Conservation (phyloP, 2,329 filamentous ascomycete genomes). For the Colletotrichum siamense region DNA sequence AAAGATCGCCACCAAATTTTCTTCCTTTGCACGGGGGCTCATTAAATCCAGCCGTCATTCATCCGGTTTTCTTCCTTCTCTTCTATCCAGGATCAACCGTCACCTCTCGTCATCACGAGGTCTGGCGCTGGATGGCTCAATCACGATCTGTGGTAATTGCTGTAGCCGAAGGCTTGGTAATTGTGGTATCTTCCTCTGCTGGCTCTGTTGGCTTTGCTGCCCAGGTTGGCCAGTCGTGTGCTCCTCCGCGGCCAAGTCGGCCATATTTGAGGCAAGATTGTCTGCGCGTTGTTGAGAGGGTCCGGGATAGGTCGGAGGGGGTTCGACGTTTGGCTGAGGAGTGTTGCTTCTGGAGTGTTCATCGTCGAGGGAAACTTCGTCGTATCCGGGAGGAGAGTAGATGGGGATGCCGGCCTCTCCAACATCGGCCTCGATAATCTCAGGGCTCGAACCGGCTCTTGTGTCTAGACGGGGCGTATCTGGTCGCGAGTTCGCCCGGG, state of each 20-base stretch:
- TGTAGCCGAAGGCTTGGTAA: constrained; percentile 58
- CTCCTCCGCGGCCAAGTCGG: constrained; percentile 8
- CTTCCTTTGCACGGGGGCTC: background rate
- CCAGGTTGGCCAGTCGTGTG: constrained; percentile 25
- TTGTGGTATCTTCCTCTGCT: constrained; percentile 43
- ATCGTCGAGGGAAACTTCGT: constrained; percentile 51
- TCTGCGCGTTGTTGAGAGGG: constrained; percentile 30
- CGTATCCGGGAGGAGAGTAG: constrained; percentile 57
- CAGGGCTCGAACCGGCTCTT: constrained; percentile 56
- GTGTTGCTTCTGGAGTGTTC: constrained; percentile 43
- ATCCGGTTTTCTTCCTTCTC: background rate
- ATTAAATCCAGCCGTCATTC: constrained; percentile 9
- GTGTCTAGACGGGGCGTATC: constrained; percentile 45
- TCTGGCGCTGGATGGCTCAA: constrained; percentile 54
- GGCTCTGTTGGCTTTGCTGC: constrained; percentile 22
- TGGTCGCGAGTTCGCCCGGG: constrained; percentile 46
- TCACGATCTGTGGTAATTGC: constrained; percentile 61
- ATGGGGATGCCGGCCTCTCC: constrained; percentile 51
- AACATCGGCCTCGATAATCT: constrained; percentile 57
- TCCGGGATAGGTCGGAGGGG: constrained; percentile 58
- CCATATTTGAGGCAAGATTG: constrained; percentile 25
- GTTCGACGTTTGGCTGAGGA: constrained; percentile 43
- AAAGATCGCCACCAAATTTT: background rate
- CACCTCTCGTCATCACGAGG: constrained; percentile 17
- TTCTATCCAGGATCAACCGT: background rate